Evolutionary conservation across 2,329 filamentous ascomycete genomes (phyloP), one percentile per base, ranked within the genome.

Genomic region (Epicoccum sorghinum): DNA sequence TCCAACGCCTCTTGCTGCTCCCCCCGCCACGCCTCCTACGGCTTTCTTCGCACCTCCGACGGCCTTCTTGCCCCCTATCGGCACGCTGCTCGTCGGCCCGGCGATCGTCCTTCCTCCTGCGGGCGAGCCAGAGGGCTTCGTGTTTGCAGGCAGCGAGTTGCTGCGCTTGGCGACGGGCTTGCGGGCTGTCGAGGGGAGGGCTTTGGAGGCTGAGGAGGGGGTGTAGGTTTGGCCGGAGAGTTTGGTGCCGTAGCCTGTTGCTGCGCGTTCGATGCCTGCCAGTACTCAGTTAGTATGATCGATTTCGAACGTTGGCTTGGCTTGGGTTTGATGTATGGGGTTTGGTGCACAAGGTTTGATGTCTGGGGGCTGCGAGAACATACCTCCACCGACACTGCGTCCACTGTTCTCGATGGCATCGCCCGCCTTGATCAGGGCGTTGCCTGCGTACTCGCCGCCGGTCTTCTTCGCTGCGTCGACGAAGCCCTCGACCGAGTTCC

Each of bases 401-500:
- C 72, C 72, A 7, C 61, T 47, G 39, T 64, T 68, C 52, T 76
- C 73, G 50, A 76, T 69, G 60, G 70, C 39, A 51, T 76, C 71
- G 3, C 73, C 73, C 7, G 70, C 72, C 50, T 72, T 73, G 41
- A 72, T 72, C 55, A 75, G 54, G 1, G 71, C 72, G 57, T 74
- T 70, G 4, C 73, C 73, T 3, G 72, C 73, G 55, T 68, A 76
- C 43, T 70, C 72, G 7, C 73, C 73, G 13, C 65, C 73, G 7
- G 71, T 67, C 27, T 69, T 62, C 46, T 66, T 74, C 9, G 71
- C 73, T 0, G 70, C 71, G 35, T 74, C 71, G 1, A 75, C 71
- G 42, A 74, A 74, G 2, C 73, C 73, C 22, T 67, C 65, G 13
- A 76, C 67, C 18, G 68, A 72, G 55, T 73, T 74, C 66, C 70